Evolutionary conservation across 2,329 filamentous ascomycete species (phyloP).

Genomic region (Sporothrix curviconia): DNA sequence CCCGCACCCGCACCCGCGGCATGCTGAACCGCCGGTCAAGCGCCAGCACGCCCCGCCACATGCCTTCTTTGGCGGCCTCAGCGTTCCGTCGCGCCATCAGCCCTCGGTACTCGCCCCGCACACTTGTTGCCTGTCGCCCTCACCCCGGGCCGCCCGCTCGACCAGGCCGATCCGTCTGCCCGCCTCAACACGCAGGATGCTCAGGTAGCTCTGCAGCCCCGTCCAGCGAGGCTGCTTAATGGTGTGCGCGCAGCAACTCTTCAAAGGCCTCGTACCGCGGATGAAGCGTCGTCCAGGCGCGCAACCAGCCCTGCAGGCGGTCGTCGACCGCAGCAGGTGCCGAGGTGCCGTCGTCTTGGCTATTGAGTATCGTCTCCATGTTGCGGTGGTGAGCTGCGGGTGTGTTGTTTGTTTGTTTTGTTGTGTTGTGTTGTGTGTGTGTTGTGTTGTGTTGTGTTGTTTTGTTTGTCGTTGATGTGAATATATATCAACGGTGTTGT

Average conservation of each 20-base stretch:
- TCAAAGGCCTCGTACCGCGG: conserved; percentile 16
- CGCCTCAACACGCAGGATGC: conserved; percentile 15
- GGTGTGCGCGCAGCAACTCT: conserved; percentile 10
- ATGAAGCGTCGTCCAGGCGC: conserved; percentile 15
- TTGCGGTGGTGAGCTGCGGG: not conserved
- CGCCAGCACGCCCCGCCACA: conserved; percentile 25
- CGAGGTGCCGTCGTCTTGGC: not conserved
- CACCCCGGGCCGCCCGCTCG: too few species aligned
- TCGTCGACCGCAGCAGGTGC: not conserved
- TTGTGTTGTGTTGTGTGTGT: too few species aligned
- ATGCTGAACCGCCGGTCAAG: conserved; percentile 25
- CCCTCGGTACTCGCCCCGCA: not conserved
- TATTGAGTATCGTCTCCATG: too few species aligned
- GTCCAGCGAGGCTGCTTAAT: conserved; percentile 16
- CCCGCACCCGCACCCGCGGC: not conserved
- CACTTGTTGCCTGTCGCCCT: not conserved
- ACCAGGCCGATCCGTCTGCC: too few species aligned
- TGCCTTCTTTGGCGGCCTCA: conserved; percentile 18
- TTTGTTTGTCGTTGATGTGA: too few species aligned
- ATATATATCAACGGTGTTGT: too few species aligned
- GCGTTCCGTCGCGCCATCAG: conserved; percentile 12
- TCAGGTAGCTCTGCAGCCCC: conserved; percentile 17
- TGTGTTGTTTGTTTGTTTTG: too few species aligned
- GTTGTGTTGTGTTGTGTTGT: too few species aligned
- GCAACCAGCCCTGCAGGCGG: not conserved